Evolutionary conservation across 306 rosid species (phyloP).

Genomic region (Castanopsis chinensis): DNA sequence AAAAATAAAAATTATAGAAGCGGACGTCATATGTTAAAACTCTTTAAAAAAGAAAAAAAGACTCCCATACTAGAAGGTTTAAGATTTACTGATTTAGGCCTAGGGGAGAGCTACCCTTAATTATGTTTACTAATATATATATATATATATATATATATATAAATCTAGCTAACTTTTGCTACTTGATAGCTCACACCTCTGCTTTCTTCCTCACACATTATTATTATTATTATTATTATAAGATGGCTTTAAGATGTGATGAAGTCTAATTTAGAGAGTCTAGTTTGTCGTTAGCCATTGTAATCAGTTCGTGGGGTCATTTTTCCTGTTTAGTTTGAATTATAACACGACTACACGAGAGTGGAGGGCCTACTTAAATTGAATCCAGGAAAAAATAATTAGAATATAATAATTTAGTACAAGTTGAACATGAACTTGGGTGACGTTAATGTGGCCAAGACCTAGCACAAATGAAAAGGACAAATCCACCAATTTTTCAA

Average conservation of each 20-base stretch:
- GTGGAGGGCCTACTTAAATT: slow-evolving; percentile 10
- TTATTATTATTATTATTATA: too few species aligned
- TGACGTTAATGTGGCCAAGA: background rate
- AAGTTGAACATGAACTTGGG: background rate
- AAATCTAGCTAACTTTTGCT: background rate
- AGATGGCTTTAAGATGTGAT: background rate
- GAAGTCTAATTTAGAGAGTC: background rate
- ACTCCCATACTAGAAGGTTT: background rate
- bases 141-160: too few species aligned
- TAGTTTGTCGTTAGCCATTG: slow-evolving; percentile 2
- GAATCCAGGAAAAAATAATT: background rate
- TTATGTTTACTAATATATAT: too few species aligned
- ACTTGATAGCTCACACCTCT: background rate
- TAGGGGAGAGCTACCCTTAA: background rate
- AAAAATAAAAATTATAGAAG: too few species aligned
- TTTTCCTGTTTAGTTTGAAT: background rate
- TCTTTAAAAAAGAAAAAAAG: too few species aligned
- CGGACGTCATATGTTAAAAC: too few species aligned
- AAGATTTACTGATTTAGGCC: background rate
- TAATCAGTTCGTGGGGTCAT: background rate
- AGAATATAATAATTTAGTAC: background rate
- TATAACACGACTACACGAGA: background rate
- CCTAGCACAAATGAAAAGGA: slow-evolving; percentile 15
- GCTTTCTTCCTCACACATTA: background rate
- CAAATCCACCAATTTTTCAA: slow-evolving; percentile 13